Conservation (phyloP, 139 green algal species). For the Chlorella sp. region DNA sequence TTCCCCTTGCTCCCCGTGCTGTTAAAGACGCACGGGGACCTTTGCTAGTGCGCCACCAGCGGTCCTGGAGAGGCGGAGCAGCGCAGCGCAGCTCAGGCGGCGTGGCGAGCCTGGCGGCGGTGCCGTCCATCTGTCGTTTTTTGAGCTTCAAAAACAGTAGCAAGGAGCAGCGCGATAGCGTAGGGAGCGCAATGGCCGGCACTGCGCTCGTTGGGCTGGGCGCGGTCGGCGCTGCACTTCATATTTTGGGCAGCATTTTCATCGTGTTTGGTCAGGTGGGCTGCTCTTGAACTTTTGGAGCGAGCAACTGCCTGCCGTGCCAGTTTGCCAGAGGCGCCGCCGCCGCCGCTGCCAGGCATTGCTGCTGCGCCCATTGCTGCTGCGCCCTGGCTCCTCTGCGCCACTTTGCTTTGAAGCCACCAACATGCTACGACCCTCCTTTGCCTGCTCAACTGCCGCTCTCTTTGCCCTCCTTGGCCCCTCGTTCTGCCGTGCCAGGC, state of each 20-base stretch:
- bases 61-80: too few species aligned
- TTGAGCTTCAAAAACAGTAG: too few species aligned
- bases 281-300: background rate
- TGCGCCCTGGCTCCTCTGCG: background rate
- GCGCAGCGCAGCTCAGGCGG: too few species aligned
- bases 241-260: constrained; percentile 53
- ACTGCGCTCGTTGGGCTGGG: background rate
- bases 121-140: too few species aligned
- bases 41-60: too few species aligned
- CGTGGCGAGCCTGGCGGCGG: too few species aligned
- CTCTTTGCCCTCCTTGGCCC: background rate
- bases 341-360: background rate
- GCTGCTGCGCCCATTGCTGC: too few species aligned
- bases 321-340: background rate
- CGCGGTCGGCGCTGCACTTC: constrained; percentile 51
- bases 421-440: too few species aligned
- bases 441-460: background rate
- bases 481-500: constrained; percentile 2
- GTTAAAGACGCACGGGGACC: too few species aligned
- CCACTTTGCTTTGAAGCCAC: background rate
- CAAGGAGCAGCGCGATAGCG: too few species aligned
- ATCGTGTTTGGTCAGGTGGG: constrained; percentile 60
- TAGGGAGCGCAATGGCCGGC: background rate
- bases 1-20: too few species aligned
- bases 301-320: background rate